These are phyloP conservation scores for Asterella californica DNA, from an alignment of 225 moss, liverwort and hornwort genomes.

Conservation along the genomic window DNA sequence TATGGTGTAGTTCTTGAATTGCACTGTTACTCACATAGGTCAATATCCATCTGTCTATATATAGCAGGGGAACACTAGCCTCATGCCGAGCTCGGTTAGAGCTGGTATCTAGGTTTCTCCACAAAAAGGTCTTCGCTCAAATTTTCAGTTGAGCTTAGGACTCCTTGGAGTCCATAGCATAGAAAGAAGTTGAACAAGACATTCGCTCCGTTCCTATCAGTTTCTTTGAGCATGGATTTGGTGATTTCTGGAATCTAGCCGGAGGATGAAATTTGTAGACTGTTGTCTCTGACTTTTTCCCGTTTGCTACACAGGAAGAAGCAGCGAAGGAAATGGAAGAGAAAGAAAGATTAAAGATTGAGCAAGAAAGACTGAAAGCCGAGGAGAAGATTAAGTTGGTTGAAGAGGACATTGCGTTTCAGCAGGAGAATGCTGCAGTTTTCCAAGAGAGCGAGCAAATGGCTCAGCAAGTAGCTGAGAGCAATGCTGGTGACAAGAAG, in stretches of 20 bases:
- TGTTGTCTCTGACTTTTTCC: not conserved
- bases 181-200: too few species aligned
- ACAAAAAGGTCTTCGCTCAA: not conserved
- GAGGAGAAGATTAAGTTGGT: slow-evolving; percentile 34
- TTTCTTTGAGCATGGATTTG: not conserved
- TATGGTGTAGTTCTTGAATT: too few species aligned
- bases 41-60: too few species aligned
- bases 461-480: slow-evolving; percentile 69
- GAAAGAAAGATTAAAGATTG: slow-evolving; percentile 47
- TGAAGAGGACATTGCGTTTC: slow-evolving; percentile 55
- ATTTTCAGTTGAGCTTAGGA: not conserved
- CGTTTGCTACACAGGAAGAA: slow-evolving; percentile 46
- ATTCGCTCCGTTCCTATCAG: too few species aligned
- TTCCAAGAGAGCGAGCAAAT: slow-evolving; percentile 70
- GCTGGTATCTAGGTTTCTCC: not conserved
- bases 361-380: slow-evolving; percentile 47
- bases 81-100: not conserved
- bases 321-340: slow-evolving; percentile 36
- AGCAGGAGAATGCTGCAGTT: slow-evolving; percentile 61
- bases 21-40: too few species aligned
- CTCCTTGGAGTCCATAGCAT: too few species aligned
- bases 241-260: not conserved
- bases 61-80: not conserved
- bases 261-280: not conserved
- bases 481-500: slow-evolving; percentile 70